phyloP scores from a whole-genome alignment of 1,284 basidiomycete species.

The Violaceomyces palustris region DNA sequence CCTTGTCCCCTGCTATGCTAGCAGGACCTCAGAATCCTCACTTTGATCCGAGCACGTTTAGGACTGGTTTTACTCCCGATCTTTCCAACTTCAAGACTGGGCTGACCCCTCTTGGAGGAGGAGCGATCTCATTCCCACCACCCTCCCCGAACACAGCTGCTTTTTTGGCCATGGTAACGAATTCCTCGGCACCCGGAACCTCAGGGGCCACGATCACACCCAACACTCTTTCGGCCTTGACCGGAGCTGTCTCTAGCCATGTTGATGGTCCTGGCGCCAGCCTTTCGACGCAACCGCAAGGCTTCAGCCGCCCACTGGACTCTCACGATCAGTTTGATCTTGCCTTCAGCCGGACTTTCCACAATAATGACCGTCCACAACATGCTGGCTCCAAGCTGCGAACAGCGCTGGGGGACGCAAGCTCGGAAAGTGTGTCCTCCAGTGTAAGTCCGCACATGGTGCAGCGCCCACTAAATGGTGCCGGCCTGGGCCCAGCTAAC shows the following conservation, averaged over 20 bases:
- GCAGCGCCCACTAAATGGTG: constrained; percentile 14
- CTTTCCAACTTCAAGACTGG: constrained; percentile 52
- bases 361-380: constrained; percentile 1
- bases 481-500: constrained; percentile 1
- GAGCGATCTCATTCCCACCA: constrained; percentile 63
- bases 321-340: constrained; percentile 32
- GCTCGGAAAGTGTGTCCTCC: constrained; percentile 9
- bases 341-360: constrained; percentile 32
- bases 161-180: constrained; percentile 83
- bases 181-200: constrained; percentile 33
- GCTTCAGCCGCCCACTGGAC: constrained; percentile 17
- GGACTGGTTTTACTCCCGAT: constrained; percentile 73
- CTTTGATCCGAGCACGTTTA: constrained; percentile 66
- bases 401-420: constrained; percentile 7
- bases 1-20: constrained; percentile 90
- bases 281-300: constrained; percentile 21
- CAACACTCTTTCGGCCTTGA: constrained; percentile 60
- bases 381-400: constrained; percentile 22
- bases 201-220: constrained; percentile 65
- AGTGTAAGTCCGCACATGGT: constrained; percentile 33
- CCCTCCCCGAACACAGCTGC: constrained; percentile 86
- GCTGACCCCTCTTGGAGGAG: constrained; percentile 60
- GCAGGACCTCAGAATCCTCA: constrained; percentile 65
- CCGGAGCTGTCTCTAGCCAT: constrained; percentile 6
- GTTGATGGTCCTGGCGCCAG: constrained; percentile 3